phyloP scores from a whole-genome alignment of 2,329 filamentous ascomycete genomes.

The Fusarium sp. region DNA sequence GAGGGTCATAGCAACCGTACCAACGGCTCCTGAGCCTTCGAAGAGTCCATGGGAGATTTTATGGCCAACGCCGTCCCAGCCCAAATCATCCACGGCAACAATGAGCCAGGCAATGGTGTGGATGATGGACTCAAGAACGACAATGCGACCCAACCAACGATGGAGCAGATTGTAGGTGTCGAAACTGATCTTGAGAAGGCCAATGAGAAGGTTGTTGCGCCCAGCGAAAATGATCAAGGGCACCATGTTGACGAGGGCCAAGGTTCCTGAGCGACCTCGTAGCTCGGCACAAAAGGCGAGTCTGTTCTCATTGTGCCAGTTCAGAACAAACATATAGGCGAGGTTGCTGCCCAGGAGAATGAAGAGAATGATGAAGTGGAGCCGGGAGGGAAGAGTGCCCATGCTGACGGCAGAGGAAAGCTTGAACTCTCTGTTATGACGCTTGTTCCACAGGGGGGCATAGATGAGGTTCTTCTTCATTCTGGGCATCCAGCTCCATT shows the following conservation, averaged over 20 bases:
- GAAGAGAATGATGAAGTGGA: constrained; percentile 70
- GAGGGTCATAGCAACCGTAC: constrained; percentile 70
- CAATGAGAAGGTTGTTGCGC: constrained; percentile 93
- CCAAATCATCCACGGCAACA: constrained; percentile 75
- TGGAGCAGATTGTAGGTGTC: constrained; percentile 89
- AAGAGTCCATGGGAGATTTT: constrained; percentile 72
- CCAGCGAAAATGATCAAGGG: constrained; percentile 89
- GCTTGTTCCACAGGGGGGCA: constrained; percentile 73
- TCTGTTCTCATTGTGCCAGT: constrained; percentile 69
- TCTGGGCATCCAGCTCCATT: constrained; percentile 71
- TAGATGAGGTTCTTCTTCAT: constrained; percentile 72
- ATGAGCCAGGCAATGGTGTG: constrained; percentile 82
- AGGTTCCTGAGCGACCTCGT: constrained; percentile 84
- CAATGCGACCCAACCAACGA: constrained; percentile 82
- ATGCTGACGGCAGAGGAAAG: constrained; percentile 71
- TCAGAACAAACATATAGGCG: constrained; percentile 71
- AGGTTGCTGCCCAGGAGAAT: constrained; percentile 72
- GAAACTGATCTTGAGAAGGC: constrained; percentile 86
- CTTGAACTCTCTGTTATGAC: constrained; percentile 76
- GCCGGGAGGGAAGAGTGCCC: constrained; percentile 74
- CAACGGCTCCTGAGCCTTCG: constrained; percentile 74
- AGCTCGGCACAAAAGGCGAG: constrained; percentile 82
- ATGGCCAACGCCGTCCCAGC: constrained; percentile 69
- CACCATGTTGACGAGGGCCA: constrained; percentile 91
- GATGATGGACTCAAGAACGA: constrained; percentile 74